Evolutionary conservation across 108 stramenopile genomes (phyloP), one percentile per base, ranked within the genome.

Genomic region (Stephanodiscus minutulus): DNA sequence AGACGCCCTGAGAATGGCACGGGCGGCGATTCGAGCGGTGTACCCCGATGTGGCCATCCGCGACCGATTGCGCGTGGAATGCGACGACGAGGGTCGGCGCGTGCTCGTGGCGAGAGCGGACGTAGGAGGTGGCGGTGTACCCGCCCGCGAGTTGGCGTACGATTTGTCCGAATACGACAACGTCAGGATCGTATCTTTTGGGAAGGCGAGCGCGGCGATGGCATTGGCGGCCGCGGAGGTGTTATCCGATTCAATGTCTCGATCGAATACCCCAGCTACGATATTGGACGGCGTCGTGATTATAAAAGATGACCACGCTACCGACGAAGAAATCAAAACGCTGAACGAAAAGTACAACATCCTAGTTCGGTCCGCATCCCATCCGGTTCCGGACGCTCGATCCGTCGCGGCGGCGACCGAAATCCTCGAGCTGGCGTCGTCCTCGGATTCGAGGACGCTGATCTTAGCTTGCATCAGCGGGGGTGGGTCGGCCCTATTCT

Each of bases 171-270:
- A 89, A 28, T 95, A 82, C 77, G 87, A 89, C 59, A 67, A 81
- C 44, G 70, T 95, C 35, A 61, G 83, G 37, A 57, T 95, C 11
- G 56, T 89, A 7, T 79, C 88, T 4, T 91, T 92, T 76, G 93
- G 93, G 1, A 95, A 95, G 64, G 93, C 93, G 24, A 88, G 88
- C 25, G 86, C 89, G 24, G 86, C 87, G 49, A 95, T 95, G 93
- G 90, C 93, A 33, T 57, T 77, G 10, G 85, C 87, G 21, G 63
- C 82, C 31, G 64, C 83, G 25, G 76, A 92, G 61, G 74, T 86
- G 15, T 35, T 87, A 18, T 62, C 55, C 18, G 48, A 12, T 22
- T 35, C 47, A 58, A 12, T 49, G 57, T 62, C 37, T 50, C 11
- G 47, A 52, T 28, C 66, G 48, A 22, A 39, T 20, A 50, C 17